Base-by-base conservation (phyloP, 2,329 filamentous ascomycete genomes). In the Penicillium sp. region DNA sequence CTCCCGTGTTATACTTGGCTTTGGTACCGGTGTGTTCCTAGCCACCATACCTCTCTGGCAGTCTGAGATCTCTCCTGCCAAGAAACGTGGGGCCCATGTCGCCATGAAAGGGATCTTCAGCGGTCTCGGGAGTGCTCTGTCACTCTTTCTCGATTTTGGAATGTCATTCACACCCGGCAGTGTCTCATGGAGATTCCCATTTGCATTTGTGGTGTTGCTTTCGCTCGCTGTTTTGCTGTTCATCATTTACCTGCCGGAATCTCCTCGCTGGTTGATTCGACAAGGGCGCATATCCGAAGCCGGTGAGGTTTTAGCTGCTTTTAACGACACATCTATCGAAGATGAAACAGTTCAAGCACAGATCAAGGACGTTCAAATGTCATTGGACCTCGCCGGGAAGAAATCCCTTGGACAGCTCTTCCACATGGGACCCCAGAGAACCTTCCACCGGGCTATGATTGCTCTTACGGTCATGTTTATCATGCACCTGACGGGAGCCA, bases 1-100 rank as follows among this genome's bases (percentile, higher is more conserved):
- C 6, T 55, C 55, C n/a, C 55, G 62, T 3, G 18, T 64, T 4
- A 34, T 55, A 1, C 32, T 62, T 4, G 62, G 62, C 1, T 14
- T 61, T 13, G 62, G 62, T 1, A 60, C 60, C 1, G 62, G 62
- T 27, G 31, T 45, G 6, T 11, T 63, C 4, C 22, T 63, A 10
- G 62, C 59, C 14, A 63, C 61, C 1, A 54, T 61, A 36, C 62
- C 62, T 31, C 57, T 63, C 6, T 64, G 62, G 62, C 57, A 56
- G 21, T 61, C 62, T 7, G 62, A 64, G 18, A 62, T 62, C 22
- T 60, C 62, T 0, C 57, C 61, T 18, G 54, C 61, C 9, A 45
- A 54, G 1, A 62, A 58, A 14, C 62, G 62, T 24, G 62, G 62
- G 11, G 52, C 59, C 5, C 62, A 64, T 31, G 62, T 64, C 40